A percentile compares a stretch with the other conserved stretches of the same genome.
These are phyloP conservation scores for Wallacemonas rigidus DNA, from an alignment of 208 protist species.

Conservation along the genomic window DNA sequence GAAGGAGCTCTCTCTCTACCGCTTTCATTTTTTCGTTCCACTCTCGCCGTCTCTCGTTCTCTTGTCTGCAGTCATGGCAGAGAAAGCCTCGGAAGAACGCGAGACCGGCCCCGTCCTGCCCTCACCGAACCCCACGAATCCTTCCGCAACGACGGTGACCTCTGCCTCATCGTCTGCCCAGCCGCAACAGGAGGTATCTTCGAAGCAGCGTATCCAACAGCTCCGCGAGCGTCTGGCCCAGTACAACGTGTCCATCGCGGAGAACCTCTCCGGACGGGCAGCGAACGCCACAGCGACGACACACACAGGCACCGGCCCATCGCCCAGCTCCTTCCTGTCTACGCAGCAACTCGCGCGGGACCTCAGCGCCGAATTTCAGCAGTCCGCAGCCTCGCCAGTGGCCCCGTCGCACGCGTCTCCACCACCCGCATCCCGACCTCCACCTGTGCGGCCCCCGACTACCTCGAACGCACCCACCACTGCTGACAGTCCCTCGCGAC, in stretches of 20 bases:
- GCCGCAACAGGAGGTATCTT: not conserved
- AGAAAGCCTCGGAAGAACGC: not conserved
- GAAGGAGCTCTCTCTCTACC: conserved; percentile 4
- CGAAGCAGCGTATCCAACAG: conserved; percentile 68
- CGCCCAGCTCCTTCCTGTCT: not conserved
- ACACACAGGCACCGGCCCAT: not conserved
- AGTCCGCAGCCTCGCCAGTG: not conserved
- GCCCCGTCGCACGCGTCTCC: not conserved
- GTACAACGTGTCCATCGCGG: conserved; percentile 49
- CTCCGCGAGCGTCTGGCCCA: conserved; percentile 74
- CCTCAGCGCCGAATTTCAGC: not conserved
- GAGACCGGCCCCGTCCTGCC: not conserved
- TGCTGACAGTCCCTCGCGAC: not conserved
- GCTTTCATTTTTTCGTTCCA: conserved; percentile 2
- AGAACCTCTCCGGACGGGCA: not conserved
- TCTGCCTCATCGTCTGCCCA: not conserved
- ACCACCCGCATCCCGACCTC: not conserved
- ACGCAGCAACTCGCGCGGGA: not conserved
- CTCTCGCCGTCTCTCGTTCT: not conserved
- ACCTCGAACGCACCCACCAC: not conserved
- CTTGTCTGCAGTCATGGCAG: not conserved
- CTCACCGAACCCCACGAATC: not conserved
- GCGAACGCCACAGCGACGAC: not conserved
- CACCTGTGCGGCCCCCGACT: not conserved
- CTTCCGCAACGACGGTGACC: not conserved